Percentiles rank a stretch among this genome's conserved stretches.
phyloP scores from a whole-genome alignment of 768 basidiomycete species.

The Cystofilobasidium ferigula region DNA sequence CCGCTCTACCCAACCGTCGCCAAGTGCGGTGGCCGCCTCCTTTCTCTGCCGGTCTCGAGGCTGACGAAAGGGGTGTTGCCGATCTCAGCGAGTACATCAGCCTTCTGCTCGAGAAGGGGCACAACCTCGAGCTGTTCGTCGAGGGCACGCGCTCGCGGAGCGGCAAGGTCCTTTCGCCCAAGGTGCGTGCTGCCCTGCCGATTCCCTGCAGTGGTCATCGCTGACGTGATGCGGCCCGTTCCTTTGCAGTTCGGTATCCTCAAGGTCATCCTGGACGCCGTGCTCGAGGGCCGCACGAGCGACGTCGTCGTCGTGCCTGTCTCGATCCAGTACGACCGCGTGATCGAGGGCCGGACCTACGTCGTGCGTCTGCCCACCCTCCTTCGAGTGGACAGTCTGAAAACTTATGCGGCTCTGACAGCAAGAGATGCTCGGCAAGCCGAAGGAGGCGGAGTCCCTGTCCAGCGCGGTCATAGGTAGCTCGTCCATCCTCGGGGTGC shows the following conservation, averaged over 20 bases:
- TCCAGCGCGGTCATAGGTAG: neutral
- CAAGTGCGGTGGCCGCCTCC: slow-evolving; percentile 1
- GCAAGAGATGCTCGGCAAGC: slow-evolving; percentile 30
- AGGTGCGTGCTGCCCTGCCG: slow-evolving; percentile 23
- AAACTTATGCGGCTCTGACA: slow-evolving; percentile 12
- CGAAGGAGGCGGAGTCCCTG: slow-evolving; percentile 30
- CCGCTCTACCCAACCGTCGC: slow-evolving; percentile 6
- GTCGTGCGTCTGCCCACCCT: neutral
- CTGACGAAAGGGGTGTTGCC: slow-evolving; percentile 20
- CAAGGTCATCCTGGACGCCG: slow-evolving; percentile 17
- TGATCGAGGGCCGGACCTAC: slow-evolving; percentile 19
- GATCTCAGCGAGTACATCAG: slow-evolving; percentile 29
- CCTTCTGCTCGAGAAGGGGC: slow-evolving; percentile 28
- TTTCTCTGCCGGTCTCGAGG: neutral
- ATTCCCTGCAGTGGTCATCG: neutral
- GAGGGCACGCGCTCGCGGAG: slow-evolving; percentile 29
- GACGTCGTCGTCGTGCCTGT: slow-evolving; percentile 11
- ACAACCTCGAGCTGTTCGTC: slow-evolving; percentile 28
- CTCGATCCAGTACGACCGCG: slow-evolving; percentile 30
- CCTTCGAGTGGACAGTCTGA: no score
- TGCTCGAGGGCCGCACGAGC: slow-evolving; percentile 10
- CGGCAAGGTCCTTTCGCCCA: slow-evolving; percentile 31
- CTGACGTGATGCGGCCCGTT: slow-evolving; percentile 18
- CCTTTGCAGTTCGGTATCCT: slow-evolving; percentile 27
- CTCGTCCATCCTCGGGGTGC: neutral